Conservation (phyloP, 805 yeast genomes). For the Geotrichum ghanense region DNA sequence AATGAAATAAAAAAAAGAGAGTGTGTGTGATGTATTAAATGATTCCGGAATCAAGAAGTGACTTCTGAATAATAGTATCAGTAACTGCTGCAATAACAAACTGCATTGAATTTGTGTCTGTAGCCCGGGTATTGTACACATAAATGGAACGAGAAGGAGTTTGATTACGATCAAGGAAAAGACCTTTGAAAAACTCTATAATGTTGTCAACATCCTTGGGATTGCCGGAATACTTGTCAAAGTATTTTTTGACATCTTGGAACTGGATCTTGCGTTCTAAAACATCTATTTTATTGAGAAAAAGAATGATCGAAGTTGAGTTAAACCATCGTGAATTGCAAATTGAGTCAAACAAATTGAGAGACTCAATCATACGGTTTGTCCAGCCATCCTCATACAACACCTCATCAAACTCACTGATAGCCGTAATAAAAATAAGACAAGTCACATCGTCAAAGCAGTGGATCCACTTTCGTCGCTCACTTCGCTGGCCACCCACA, state of each 20-base stretch:
- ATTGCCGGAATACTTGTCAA: constrained; percentile 67
- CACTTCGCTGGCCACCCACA: constrained; percentile 94
- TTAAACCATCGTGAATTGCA: constrained; percentile 79
- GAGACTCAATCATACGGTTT: constrained; percentile 84
- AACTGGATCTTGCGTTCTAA: constrained; percentile 56
- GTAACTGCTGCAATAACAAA: constrained; percentile 89
- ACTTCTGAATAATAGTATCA: constrained; percentile 78
- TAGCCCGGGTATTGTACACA: constrained; percentile 90
- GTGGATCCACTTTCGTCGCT: constrained; percentile 89
- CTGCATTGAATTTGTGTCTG: constrained; percentile 80
- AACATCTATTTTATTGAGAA: constrained; percentile 79
- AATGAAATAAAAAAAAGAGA: background rate
- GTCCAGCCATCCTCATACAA: constrained; percentile 82
- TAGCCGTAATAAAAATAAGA: constrained; percentile 77
- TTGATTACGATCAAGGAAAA: constrained; percentile 53
- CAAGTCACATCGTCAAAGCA: constrained; percentile 87
- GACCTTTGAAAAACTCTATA: constrained; percentile 54
- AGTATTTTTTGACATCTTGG: constrained; percentile 59
- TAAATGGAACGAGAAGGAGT: constrained; percentile 64
- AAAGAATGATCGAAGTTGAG: constrained; percentile 78
- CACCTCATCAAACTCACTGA: constrained; percentile 86
- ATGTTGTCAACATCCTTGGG: constrained; percentile 57
- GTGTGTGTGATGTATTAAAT: constrained; percentile 32
- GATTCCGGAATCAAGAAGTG: constrained; percentile 66
- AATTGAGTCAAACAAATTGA: constrained; percentile 70